Evolutionary conservation across 345 rosid genomes (phyloP).

Genomic region (Salix koriyanagi): DNA sequence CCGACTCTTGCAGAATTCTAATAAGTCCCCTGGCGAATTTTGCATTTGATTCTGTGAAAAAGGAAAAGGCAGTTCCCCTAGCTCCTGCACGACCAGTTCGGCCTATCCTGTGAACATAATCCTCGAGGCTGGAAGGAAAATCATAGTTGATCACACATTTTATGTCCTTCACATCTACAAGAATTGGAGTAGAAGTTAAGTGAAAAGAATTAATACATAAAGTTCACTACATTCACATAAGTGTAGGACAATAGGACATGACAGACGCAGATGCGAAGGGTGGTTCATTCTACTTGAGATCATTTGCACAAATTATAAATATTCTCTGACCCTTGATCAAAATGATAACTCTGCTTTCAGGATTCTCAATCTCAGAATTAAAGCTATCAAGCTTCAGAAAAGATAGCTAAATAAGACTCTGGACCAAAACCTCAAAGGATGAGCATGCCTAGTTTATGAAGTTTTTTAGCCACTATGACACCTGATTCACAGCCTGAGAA

Average conservation of each 20-base stretch:
- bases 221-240: background rate
- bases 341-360: background rate
- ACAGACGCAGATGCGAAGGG: slow-evolving; percentile 1
- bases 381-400: slow-evolving; percentile 12
- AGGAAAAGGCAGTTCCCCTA: slow-evolving; percentile 79
- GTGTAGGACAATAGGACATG: background rate
- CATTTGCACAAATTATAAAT: background rate
- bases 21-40: slow-evolving; percentile 80
- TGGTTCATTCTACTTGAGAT: background rate
- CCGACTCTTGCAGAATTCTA: slow-evolving; percentile 83
- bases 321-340: background rate
- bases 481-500: slow-evolving; percentile 9
- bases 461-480: background rate
- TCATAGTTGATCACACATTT: slow-evolving; percentile 96
- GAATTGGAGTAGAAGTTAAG: slow-evolving; percentile 12
- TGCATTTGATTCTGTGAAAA: slow-evolving; percentile 75
- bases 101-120: slow-evolving; percentile 94
- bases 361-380: background rate
- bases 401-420: background rate
- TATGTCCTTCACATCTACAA: slow-evolving; percentile 98
- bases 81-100: slow-evolving; percentile 99
- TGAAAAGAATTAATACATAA: background rate
- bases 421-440: background rate
- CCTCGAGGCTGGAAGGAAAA: slow-evolving; percentile 88
- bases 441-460: background rate